Evolutionary conservation across 768 basidiomycete species (phyloP), one percentile per base, ranked within the genome.

Genomic region (Erythrobasidium yunnanense): DNA sequence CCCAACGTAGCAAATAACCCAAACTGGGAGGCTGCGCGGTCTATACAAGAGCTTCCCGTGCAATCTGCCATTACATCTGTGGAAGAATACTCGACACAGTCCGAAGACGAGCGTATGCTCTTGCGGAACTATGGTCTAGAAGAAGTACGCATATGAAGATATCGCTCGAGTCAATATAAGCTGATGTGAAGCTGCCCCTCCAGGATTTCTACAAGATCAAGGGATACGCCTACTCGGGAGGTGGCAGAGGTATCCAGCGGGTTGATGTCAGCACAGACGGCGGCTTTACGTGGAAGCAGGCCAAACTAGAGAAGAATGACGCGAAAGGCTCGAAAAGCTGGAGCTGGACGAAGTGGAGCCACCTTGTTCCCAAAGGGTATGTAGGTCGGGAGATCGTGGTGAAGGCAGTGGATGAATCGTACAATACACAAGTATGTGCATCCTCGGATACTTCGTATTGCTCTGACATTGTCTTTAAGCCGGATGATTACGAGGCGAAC

Each of bases 1-100:
- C 80, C 83, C 13, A 63, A 63, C 49, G 47, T 50, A 38, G 49
- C 29, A 11, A 49, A 34, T 25, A 63, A 51, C 42, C 45, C 49
- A 3, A 33, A 63, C n/a, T 63, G 60, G 60, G 33, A 33, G 15
- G 17, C 22, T 13, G 60, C 60, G 6, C 25, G 25, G 20, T 4
- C 47, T 5, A 63, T 63, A 27, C 60, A 63, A 29, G 60, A 63
- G 47, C 2, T 51, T 15, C 60, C 60, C n/a, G 60, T 63, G 2
- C 60, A 63, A 25, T 30, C 27, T 8, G 60, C 60, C 5, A 63
- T 63, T 3, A 63, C 60, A 32, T 49, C 46, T 13, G 38, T 63
- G 27, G 47, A 63, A 34, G 60, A 63, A 23, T 49, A 50, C 8
- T 49, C 45, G 30, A 25, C 60, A n/a, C 60, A 63, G 15, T 50